These are phyloP conservation scores for Citrus sp. DNA, from an alignment of 345 rosid genomes.

Conservation along the genomic window DNA sequence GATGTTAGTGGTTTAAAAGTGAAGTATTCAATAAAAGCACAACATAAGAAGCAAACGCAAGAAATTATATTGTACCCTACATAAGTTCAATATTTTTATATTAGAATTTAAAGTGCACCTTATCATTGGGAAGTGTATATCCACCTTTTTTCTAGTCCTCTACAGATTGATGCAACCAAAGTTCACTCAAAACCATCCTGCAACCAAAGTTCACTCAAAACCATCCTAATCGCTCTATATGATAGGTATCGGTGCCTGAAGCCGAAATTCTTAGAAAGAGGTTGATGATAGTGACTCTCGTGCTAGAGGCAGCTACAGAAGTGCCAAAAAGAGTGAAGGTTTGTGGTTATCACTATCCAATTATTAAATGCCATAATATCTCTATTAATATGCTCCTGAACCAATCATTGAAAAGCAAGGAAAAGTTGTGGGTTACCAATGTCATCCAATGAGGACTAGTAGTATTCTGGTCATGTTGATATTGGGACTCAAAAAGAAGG, in stretches of 20 bases:
- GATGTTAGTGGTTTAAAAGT: neutral
- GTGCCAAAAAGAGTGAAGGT: neutral
- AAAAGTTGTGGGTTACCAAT: neutral
- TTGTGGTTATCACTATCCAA: neutral
- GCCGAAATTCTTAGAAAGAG: neutral
- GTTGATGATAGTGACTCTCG: neutral
- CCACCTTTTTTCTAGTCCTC: neutral
- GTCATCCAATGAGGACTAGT: neutral
- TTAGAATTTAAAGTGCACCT: neutral
- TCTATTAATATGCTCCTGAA: neutral
- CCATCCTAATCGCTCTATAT: neutral
- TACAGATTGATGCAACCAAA: neutral
- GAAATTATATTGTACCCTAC: neutral
- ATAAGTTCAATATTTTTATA: neutral
- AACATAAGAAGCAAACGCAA: neutral
- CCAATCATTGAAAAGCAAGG: neutral
- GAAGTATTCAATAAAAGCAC: conserved; percentile 2
- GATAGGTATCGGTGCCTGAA: neutral
- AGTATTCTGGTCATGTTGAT: neutral
- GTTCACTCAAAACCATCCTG: neutral
- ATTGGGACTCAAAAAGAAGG: neutral
- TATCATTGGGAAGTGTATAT: neutral
- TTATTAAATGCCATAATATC: neutral
- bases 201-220: neutral
- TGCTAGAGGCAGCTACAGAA: neutral